These are phyloP conservation scores for Tetratostichococcus sp. DNA, from an alignment of 139 green algal species.

Conservation along the genomic window DNA sequence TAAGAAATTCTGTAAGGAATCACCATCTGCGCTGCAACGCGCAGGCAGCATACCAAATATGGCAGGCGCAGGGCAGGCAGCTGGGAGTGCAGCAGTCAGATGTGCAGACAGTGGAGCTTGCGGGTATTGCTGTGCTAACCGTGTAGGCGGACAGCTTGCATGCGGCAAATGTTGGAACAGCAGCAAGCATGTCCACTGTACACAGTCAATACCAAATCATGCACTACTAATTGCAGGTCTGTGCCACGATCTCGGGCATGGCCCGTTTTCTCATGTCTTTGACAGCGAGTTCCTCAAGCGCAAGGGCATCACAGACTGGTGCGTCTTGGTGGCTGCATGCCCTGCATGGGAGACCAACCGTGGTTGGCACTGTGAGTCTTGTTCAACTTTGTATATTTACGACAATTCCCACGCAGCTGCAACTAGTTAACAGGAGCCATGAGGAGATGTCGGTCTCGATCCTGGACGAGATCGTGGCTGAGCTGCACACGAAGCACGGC, in stretches of 20 bases:
- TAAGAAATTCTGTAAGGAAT: no score
- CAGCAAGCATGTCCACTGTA: no score
- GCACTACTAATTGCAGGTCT: slow-evolving; percentile 53
- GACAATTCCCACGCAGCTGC: no score
- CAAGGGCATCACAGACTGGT: slow-evolving; percentile 45
- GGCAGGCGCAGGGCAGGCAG: slow-evolving; percentile 33
- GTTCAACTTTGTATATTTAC: no score
- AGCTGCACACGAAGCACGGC: slow-evolving; percentile 20
- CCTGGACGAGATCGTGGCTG: slow-evolving; percentile 60
- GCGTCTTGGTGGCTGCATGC: no score
- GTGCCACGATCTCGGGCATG: slow-evolving; percentile 92
- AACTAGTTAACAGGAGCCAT: slow-evolving; percentile 67
- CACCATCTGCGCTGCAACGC: background rate
- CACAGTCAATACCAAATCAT: no score
- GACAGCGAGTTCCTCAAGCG: slow-evolving; percentile 67
- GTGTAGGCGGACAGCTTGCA: no score
- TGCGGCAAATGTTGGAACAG: no score
- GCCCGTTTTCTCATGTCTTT: slow-evolving; percentile 88
- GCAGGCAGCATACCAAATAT: slow-evolving; percentile 26
- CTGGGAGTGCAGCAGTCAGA: slow-evolving; percentile 52
- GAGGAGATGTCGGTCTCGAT: slow-evolving; percentile 67
- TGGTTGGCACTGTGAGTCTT: no score
- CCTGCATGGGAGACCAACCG: no score
- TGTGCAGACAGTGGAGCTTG: slow-evolving; percentile 46
- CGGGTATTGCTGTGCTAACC: no score